Base-by-base conservation (phyloP, 768 basidiomycete genomes). In the Phallus indusiatus region DNA sequence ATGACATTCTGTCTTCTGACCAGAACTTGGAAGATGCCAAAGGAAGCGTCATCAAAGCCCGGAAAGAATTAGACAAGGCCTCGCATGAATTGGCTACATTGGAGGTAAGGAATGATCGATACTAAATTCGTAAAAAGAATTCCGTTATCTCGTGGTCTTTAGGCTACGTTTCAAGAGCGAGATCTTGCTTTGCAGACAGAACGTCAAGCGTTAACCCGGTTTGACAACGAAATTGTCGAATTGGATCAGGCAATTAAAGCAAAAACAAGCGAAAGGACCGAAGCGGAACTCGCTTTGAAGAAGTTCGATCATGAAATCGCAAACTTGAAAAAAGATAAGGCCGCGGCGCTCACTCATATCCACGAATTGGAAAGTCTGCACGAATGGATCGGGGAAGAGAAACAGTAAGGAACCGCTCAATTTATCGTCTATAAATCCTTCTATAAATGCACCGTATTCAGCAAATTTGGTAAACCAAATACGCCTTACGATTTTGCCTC, bases 331-430 rank as follows among this genome's bases (percentile, higher is more conserved):
- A 90, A 86, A 70, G 93, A 96, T 57, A 79, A 79, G 66, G 71
- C 79, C 7, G 64, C 76, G 1, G 81, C 83, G 1, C 67, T 68
- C 33, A 83, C 81, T 49, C 57, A 66, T 37, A 79, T 85, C 24
- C 69, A 77, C 22, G 80, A 78, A 52, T 76, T 95, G n/a, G 93
- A 96, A 73, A 83, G 85, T 66, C 80, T 85, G 67, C 80, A 87
- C 64, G 79, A 85, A 0, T 98, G 96, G 96, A 98, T 99, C 61
- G 69, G 69, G 5, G 84, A 94, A 61, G 94, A 99, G 69, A 81
- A 84, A 64, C 79, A 85, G 94, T 96, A 67, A 67, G 91, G 42
- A n/a, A n/a, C 12, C 4, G 9, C n/a, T 79, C 2, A 24, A 47
- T n/a, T 9, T 22, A 9, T 36, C 42, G n/a, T n/a, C 33, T 5